Evolutionary conservation across 148 eudicot species (phyloP).

Genomic region (Camellia granthamiana): DNA sequence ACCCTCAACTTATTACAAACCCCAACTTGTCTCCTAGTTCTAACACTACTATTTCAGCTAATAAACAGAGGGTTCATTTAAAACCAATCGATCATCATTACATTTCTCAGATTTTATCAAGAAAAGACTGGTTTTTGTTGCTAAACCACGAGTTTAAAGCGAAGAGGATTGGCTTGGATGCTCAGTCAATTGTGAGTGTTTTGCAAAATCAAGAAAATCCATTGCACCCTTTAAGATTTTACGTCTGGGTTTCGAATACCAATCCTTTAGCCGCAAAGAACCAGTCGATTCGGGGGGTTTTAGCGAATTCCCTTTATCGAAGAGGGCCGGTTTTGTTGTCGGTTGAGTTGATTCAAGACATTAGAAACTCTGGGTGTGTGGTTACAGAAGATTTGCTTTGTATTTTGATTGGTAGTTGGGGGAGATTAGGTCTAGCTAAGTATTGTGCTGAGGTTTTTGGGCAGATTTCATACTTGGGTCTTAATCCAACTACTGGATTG

Average conservation of each 20-base stretch:
- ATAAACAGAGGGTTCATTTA: conserved; percentile 5
- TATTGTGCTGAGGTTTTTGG: conserved; percentile 81
- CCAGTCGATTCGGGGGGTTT: conserved; percentile 47
- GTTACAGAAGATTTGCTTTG: conserved; percentile 72
- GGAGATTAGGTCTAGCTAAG: conserved; percentile 88
- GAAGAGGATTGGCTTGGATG: conserved; percentile 47
- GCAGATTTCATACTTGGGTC: conserved; percentile 77
- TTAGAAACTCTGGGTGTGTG: conserved; percentile 51
- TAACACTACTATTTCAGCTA: conserved; percentile 7
- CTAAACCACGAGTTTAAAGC: conserved; percentile 70
- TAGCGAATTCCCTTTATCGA: conserved; percentile 51
- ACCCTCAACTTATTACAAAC: conserved; percentile 15
- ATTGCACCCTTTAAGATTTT: conserved; percentile 51
- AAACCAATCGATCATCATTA: conserved; percentile 50
- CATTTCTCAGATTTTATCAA: conserved; percentile 49
- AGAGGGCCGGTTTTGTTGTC: conserved; percentile 78
- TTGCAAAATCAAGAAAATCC: conserved; percentile 83
- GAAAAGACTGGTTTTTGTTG: conserved; percentile 84
- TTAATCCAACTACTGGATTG: conserved; percentile 74
- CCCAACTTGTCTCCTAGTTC: conserved; percentile 20
- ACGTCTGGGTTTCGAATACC: conserved; percentile 67
- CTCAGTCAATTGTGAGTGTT: conserved; percentile 50
- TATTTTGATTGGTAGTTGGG: conserved; percentile 86
- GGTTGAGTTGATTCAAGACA: conserved; percentile 54
- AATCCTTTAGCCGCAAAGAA: conserved; percentile 43